Evolutionary conservation across 352 stramenopile species (phyloP), one percentile per base, ranked within the genome.

Genomic region (Aphanomyces cochlioides): DNA sequence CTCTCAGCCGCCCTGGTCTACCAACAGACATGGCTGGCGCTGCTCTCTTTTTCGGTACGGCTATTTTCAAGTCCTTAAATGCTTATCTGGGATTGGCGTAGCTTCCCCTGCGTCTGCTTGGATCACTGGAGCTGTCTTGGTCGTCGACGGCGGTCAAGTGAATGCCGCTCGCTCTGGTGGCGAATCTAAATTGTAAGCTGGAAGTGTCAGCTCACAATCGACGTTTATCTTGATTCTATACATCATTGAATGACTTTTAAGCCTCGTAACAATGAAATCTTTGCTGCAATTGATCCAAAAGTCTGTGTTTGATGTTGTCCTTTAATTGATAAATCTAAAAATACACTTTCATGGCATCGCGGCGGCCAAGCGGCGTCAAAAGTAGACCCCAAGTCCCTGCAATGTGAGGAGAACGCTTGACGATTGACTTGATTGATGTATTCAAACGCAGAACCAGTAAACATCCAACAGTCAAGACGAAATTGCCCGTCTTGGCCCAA

Each of bases 1-100:
- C 96, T 5, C 66, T 98, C 39, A 77, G 83, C 43, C 81, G 94
- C 56, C 84, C 93, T 75, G 95, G 96, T 5, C 77, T 89, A 47
- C 70, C 78, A 38, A 80, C 96, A 67, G 96, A 99, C 76, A 98
- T 98, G 88, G 92, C 90, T 10, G 95, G 92, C 7, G 80, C 96
- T 19, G 90, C 86, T 57, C 83, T 99, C 60, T 99, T 97, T 75
- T 64, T 56, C 28, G 59, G 59, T 67, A 56, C 41, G 54, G 19
- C 19, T 2, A 61, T 17, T 41, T 19, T 1, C 4, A 10, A n/a
- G 13, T 19, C 0, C 21, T 41, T 12, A 56, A 15, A 50, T 15
- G 19, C 17, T 66, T 15, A 53, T 13, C 15, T 13, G 39, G 56
- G 1, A 47, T 47, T 4, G 75, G 15, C 7, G 1, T 98, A 39